Conservation (phyloP, 768 basidiomycete genomes). For the Boletus barrowsii region DNA sequence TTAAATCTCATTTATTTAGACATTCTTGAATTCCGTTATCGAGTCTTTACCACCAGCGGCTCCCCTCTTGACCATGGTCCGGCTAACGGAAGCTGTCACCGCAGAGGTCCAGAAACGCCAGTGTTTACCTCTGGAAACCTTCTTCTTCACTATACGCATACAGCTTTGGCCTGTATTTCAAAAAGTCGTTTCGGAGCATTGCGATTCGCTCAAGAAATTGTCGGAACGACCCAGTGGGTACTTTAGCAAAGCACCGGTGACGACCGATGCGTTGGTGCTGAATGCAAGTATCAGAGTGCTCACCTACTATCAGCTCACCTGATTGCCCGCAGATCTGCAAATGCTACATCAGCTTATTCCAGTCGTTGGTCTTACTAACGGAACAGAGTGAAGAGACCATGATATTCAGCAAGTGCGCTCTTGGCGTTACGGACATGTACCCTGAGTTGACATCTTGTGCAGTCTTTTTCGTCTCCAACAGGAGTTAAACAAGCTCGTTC, state of each 20-base stretch:
- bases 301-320: neutral
- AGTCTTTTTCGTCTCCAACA: conserved; percentile 84
- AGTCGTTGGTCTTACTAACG: conserved; percentile 76
- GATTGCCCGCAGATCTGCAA: conserved; percentile 53
- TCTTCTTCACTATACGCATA: conserved; percentile 75
- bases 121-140: conserved; percentile 78
- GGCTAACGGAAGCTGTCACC: conserved; percentile 80
- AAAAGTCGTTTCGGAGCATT: conserved; percentile 80
- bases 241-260: conserved; percentile 56
- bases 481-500: conserved; percentile 76
- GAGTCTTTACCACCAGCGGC: conserved; percentile 73
- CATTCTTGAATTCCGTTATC: conserved; percentile 64
- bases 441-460: neutral
- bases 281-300: conserved; percentile 41
- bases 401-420: conserved; percentile 87
- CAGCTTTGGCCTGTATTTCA: conserved; percentile 94
- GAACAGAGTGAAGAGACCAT: conserved; percentile 89
- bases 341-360: conserved; percentile 80
- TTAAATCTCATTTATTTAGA: conserved; percentile 35
- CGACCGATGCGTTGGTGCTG: conserved; percentile 67
- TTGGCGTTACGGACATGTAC: neutral
- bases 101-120: conserved; percentile 71
- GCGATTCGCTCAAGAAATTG: conserved; percentile 77
- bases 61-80: conserved; percentile 86
- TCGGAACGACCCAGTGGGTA: conserved; percentile 70